Percentiles rank a stretch among this genome's conserved stretches.
Conservation (phyloP, 495 filamentous ascomycete species). For the Penicillium crystallinum region DNA sequence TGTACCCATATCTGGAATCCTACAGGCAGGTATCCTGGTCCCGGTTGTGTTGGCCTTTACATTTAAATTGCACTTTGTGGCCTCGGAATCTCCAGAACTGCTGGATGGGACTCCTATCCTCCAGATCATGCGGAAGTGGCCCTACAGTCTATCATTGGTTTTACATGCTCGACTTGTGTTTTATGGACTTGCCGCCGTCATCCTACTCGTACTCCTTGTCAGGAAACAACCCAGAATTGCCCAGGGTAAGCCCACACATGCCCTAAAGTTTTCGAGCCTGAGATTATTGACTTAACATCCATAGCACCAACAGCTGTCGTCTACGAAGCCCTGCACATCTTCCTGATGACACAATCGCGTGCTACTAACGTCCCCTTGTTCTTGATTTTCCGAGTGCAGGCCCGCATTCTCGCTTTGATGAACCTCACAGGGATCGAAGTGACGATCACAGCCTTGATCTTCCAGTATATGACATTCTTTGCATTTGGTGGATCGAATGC, state of each 20-base stretch:
- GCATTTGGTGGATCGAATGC: conserved; percentile 88
- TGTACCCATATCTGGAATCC: conserved; percentile 24
- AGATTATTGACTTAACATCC: conserved; percentile 10
- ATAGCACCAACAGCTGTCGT: conserved; percentile 26
- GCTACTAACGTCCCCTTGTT: conserved; percentile 80
- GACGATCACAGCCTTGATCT: conserved; percentile 57
- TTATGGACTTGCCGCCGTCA: conserved; percentile 43
- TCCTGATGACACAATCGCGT: conserved; percentile 82
- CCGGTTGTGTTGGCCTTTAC: conserved; percentile 54
- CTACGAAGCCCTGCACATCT: conserved; percentile 67
- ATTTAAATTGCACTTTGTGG: conserved; percentile 80
- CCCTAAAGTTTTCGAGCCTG: background rate
- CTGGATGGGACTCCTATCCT: conserved; percentile 51
- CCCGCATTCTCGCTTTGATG: conserved; percentile 45
- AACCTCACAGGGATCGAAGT: conserved; percentile 49
- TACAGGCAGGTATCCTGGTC: conserved; percentile 14
- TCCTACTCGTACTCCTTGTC: conserved; percentile 24
- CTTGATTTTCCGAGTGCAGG: conserved; percentile 60
- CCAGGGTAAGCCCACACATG: conserved; percentile 13
- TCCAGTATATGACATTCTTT: conserved; percentile 79
- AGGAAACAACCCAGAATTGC: background rate
- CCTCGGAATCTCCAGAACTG: conserved; percentile 81
- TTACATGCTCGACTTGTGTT: conserved; percentile 39
- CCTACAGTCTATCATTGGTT: conserved; percentile 44
- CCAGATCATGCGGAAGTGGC: conserved; percentile 42